phyloP scores from a whole-genome alignment of 192 early-diverging fungal species.

The Coemansia sp. region DNA sequence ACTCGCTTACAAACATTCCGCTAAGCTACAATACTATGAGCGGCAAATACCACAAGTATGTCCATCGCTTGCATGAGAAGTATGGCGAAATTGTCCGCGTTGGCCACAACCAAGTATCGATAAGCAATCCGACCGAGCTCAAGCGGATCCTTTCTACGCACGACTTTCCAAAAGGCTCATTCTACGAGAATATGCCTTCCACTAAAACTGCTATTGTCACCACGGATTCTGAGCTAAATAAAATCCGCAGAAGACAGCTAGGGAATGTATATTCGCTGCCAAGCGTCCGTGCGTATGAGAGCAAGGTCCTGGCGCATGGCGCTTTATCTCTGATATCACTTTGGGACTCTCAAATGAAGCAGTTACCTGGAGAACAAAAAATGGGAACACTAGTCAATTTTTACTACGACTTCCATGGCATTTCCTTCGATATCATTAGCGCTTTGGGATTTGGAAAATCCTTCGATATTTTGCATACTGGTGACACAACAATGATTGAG shows the following conservation, averaged over 20 bases:
- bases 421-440: conserved; percentile 44
- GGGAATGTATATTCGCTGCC: conserved; percentile 27
- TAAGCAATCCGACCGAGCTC: conserved; percentile 18
- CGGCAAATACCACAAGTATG: conserved; percentile 30
- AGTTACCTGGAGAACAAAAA: no score
- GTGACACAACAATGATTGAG: conserved; percentile 22
- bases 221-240: conserved; percentile 34
- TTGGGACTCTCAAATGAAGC: conserved; percentile 17
- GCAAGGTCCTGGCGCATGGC: conserved; percentile 22
- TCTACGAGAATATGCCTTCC: conserved; percentile 16
- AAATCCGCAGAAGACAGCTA: conserved; percentile 28
- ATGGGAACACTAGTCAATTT: no score
- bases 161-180: conserved; percentile 26
- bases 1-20: conserved; percentile 23
- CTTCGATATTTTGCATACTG: conserved; percentile 20
- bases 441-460: conserved; percentile 35
- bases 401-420: conserved; percentile 32
- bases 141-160: conserved; percentile 40
- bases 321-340: conserved; percentile 16
- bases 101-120: conserved; percentile 24
- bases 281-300: conserved; percentile 13
- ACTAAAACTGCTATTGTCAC: background rate
- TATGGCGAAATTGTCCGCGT: conserved; percentile 50
- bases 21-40: conserved; percentile 11
- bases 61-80: conserved; percentile 17